Evolutionary conservation across 768 basidiomycete genomes (phyloP).

Genomic region (Pleurotus sapidus): DNA sequence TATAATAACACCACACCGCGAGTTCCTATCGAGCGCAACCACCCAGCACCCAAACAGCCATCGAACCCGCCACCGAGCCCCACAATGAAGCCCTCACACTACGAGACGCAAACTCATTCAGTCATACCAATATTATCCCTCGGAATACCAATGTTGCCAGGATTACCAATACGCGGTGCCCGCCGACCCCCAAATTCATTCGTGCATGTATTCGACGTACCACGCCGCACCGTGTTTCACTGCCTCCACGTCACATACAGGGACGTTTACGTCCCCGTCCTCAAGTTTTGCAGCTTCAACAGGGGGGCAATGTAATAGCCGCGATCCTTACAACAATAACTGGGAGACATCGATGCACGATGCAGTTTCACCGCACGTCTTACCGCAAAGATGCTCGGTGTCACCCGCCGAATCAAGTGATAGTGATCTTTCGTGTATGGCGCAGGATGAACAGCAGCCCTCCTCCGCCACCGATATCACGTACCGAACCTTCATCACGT

Average conservation of each 20-base stretch:
- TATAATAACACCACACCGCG: neutral
- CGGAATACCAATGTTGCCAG: constrained; percentile 2
- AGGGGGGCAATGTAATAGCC: neutral
- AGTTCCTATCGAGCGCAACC: neutral
- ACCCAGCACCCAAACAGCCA: neutral
- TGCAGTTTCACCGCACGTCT: neutral
- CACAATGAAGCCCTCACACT: neutral
- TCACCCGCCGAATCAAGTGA: constrained; percentile 8
- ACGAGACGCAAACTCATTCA: neutral
- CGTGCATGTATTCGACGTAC: neutral
- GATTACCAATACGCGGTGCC: neutral
- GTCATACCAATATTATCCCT: neutral
- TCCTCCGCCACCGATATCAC: neutral
- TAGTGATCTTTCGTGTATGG: constrained; percentile 6
- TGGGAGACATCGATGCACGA: neutral
- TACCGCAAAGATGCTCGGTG: neutral
- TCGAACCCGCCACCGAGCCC: neutral
- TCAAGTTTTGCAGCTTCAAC: neutral
- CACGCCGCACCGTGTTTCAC: constrained; percentile 6
- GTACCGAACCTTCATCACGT: neutral
- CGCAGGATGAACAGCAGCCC: neutral
- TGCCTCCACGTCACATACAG: neutral
- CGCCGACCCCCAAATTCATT: neutral
- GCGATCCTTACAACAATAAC: neutral
- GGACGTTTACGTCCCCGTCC: neutral